Conservation (phyloP, 2,329 filamentous ascomycete genomes). For the Arthrobotrys pseudoclavata region DNA sequence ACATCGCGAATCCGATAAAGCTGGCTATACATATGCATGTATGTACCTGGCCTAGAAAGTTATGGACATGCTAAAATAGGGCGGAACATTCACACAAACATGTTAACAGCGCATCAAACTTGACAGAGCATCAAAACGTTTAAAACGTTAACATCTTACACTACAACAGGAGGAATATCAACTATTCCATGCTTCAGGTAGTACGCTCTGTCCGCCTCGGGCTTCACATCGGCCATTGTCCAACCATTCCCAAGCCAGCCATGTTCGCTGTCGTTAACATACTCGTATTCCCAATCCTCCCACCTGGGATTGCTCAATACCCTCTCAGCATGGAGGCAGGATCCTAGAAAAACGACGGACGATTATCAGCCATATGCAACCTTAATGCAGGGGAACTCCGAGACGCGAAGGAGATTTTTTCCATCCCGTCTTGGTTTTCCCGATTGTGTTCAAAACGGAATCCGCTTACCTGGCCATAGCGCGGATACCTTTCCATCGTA, state of each 20-base stretch:
- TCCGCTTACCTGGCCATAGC: constrained; percentile 66
- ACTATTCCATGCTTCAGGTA: constrained; percentile 42
- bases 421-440: constrained; percentile 22
- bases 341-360: constrained; percentile 33
- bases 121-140: not conserved
- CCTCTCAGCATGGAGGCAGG: constrained; percentile 45
- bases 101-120: not conserved
- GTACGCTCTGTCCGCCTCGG: constrained; percentile 49
- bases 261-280: constrained; percentile 39
- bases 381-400: constrained; percentile 1
- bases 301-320: constrained; percentile 55
- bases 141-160: not conserved
- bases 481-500: constrained; percentile 68
- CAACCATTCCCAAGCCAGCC: constrained; percentile 57
- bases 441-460: constrained; percentile 6
- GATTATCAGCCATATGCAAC: constrained; percentile 16
- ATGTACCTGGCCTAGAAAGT: not conserved
- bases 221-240: constrained; percentile 48
- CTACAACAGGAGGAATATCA: constrained; percentile 43
- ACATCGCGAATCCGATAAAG: constrained; percentile 1
- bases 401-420: constrained; percentile 30
- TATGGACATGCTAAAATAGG: not conserved
- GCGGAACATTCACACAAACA: constrained; percentile 10
- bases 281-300: constrained; percentile 55
- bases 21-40: not conserved